These are phyloP conservation scores for Aspergillus piperis DNA, from an alignment of 2,329 filamentous ascomycete species.

Conservation along the genomic window DNA sequence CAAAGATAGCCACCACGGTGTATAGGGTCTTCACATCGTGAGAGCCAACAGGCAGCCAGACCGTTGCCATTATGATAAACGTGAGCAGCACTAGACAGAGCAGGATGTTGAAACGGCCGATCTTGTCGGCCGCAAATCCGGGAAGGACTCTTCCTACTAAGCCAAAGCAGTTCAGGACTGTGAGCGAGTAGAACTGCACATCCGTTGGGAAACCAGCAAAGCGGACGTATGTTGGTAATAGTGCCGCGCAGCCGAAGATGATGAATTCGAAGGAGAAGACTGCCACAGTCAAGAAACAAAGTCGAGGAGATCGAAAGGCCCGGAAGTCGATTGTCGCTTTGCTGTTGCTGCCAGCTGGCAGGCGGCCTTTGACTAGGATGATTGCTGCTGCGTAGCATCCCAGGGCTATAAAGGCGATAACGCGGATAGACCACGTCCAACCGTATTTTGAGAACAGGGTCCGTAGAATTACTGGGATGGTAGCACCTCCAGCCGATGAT, in stretches of 20 bases:
- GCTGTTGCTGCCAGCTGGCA: conserved; percentile 29
- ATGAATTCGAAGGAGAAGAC: conserved; percentile 53
- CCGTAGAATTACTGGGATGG: conserved; percentile 40
- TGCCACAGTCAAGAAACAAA: conserved; percentile 45
- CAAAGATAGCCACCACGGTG: conserved; percentile 50
- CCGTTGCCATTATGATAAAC: conserved; percentile 43
- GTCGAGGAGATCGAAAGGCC: conserved; percentile 45
- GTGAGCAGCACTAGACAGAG: conserved; percentile 39
- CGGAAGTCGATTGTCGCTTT: conserved; percentile 42
- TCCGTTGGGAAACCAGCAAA: conserved; percentile 41
- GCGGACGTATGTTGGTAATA: conserved; percentile 50
- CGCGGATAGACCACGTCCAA: conserved; percentile 40
- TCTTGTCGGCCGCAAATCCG: conserved; percentile 45
- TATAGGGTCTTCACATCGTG: conserved; percentile 45
- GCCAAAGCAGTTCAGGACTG: conserved; percentile 48
- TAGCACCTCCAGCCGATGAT: conserved; percentile 40
- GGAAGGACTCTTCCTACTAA: conserved; percentile 48
- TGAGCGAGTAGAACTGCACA: conserved; percentile 48
- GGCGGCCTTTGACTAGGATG: conserved; percentile 36
- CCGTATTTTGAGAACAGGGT: conserved; percentile 34
- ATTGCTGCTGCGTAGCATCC: conserved; percentile 36
- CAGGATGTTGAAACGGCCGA: conserved; percentile 52
- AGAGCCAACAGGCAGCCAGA: conserved; percentile 51
- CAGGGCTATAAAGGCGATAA: conserved; percentile 39
- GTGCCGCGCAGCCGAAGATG: conserved; percentile 51